Conservation (phyloP, 1,284 basidiomycete genomes). For the Trametes pubescens region DNA sequence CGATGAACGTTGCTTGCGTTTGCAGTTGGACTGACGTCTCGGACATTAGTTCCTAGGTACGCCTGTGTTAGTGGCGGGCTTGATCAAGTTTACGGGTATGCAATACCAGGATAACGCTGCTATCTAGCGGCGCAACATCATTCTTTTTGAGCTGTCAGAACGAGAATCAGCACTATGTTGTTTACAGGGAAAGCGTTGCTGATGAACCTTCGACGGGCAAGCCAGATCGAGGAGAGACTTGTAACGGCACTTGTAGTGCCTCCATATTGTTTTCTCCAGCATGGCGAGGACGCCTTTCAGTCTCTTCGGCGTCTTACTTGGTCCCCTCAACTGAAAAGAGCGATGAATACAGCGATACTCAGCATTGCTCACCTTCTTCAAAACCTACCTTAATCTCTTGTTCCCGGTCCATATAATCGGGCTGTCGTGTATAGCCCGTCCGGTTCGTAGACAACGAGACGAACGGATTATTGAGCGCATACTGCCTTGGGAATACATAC, state of each 20-base stretch:
- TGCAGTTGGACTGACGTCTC: slow-evolving; percentile 65
- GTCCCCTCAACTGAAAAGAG: slow-evolving; percentile 42
- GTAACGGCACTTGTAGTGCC: slow-evolving; percentile 78
- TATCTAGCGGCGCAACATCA: slow-evolving; percentile 54
- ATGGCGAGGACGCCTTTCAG: slow-evolving; percentile 63
- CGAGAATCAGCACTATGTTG: background rate
- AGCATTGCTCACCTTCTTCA: background rate
- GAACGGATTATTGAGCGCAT: slow-evolving; percentile 70
- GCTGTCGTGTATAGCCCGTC: slow-evolving; percentile 39
- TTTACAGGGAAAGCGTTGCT: background rate
- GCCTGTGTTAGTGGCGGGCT: background rate
- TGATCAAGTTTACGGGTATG: background rate
- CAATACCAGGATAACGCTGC: slow-evolving; percentile 62
- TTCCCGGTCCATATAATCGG: slow-evolving; percentile 72
- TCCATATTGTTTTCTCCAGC: slow-evolving; percentile 70
- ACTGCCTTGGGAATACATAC: slow-evolving; percentile 86
- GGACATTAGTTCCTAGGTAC: slow-evolving; percentile 73
- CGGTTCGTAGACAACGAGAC: slow-evolving; percentile 26
- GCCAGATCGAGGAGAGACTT: slow-evolving; percentile 66
- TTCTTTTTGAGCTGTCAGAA: slow-evolving; percentile 41
- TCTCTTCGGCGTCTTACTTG: slow-evolving; percentile 76
- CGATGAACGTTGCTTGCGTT: slow-evolving; percentile 53
- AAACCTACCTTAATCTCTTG: slow-evolving; percentile 70
- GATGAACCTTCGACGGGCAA: slow-evolving; percentile 78
- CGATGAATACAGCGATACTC: background rate